Conservation (phyloP, 75 land plant species). For the Pinus tabuliformis region DNA sequence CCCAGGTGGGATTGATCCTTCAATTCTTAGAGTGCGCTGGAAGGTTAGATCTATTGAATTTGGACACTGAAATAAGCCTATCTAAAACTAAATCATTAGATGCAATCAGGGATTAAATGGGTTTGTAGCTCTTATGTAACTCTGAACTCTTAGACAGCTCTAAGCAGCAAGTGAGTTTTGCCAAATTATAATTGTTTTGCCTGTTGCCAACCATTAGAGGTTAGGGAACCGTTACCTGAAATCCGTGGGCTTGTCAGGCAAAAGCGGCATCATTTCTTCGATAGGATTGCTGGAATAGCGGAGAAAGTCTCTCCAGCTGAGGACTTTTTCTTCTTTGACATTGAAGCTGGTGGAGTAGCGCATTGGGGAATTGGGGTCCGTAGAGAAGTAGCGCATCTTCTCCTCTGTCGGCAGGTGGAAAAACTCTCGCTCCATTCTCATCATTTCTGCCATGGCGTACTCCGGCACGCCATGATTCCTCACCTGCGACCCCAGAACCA, state of each 20-base stretch:
- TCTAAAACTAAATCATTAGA: no score
- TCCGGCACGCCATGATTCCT: slow-evolving; percentile 53
- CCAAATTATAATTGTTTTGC: no score
- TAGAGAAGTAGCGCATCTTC: slow-evolving; percentile 67
- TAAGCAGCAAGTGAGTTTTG: no score
- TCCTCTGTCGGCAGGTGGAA: slow-evolving; percentile 68
- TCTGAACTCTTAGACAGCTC: no score
- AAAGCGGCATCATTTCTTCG: slow-evolving; percentile 16
- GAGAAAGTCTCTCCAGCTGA: slow-evolving; percentile 90
- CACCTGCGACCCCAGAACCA: slow-evolving; percentile 45
- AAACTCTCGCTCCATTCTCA: slow-evolving; percentile 44
- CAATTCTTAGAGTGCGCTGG: no score
- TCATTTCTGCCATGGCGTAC: slow-evolving; percentile 27
- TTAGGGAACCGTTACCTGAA: slow-evolving; percentile 43
- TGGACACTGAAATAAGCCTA: no score
- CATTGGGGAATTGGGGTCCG: slow-evolving; percentile 60
- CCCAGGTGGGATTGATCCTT: no score
- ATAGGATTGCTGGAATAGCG: slow-evolving; percentile 80
- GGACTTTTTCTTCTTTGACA: slow-evolving; percentile 65
- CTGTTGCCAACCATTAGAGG: no score
- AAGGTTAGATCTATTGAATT: no score
- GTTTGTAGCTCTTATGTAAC: no score
- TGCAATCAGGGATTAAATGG: no score
- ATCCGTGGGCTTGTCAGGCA: slow-evolving; percentile 74
- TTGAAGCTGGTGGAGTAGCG: slow-evolving; percentile 77